Evolutionary conservation across 352 stramenopile genomes (phyloP).

Genomic region (Pythium diclinum): DNA sequence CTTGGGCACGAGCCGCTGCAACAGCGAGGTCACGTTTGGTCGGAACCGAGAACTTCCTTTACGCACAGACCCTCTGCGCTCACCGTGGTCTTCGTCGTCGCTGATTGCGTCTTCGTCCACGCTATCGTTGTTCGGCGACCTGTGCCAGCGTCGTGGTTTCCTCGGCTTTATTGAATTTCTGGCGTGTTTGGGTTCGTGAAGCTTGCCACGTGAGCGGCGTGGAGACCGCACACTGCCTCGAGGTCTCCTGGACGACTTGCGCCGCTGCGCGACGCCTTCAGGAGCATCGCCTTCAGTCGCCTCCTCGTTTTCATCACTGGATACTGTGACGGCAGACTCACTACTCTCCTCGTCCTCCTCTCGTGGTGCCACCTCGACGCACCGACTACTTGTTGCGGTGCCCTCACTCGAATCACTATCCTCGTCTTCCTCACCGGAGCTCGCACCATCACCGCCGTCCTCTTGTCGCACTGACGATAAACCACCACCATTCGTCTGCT

Average conservation of each 20-base stretch:
- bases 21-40: conserved; percentile 10
- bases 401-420: not conserved
- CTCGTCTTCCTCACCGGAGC: not conserved
- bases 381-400: not conserved
- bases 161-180: not conserved
- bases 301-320: not conserved
- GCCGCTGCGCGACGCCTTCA: not conserved
- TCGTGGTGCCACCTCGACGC: not conserved
- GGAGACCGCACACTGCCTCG: not conserved
- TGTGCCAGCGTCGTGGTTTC: not conserved
- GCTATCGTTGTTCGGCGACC: not conserved
- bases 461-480: no score
- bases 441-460: not conserved
- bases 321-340: not conserved
- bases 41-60: conserved; percentile 7
- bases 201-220: not conserved
- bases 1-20: conserved; percentile 18
- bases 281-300: not conserved
- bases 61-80: not conserved
- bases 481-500: not conserved
- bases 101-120: not conserved
- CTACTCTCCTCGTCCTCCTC: not conserved
- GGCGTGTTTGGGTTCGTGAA: not conserved
- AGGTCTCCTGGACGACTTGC: not conserved
- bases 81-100: not conserved